Base-by-base conservation (phyloP, 2,329 filamentous ascomycete genomes). In the Aspergillus calidoustus region DNA sequence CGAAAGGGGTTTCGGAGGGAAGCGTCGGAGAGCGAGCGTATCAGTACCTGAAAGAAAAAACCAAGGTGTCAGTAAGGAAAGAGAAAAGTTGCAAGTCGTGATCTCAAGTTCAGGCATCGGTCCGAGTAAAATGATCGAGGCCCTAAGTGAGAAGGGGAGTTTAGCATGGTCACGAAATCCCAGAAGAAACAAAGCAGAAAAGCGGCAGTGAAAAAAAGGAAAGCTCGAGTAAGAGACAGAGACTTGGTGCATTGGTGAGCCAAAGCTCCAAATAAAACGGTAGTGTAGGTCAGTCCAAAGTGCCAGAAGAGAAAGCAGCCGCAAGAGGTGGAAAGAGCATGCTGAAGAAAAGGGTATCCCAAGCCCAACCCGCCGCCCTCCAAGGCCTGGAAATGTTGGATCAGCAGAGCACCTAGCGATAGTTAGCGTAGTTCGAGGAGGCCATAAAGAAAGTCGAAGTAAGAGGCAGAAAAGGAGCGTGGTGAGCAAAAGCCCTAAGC, bases 301-400 rank as follows among this genome's bases (percentile, higher is more conserved):
- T 11, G 30, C 30, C 9, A 11, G 9, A 34, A 11, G 9, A 34
- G 6, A 34, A 34, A 7, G 30, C 6, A 34, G 9, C 19, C 19
- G 30, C 30, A 34, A 34, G 30, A 34, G 9, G 30, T 34, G 30
- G 30, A 34, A 34, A 34, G 19, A 34, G 30, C 1, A 25, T 49
- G n/a, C 7, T 22, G 11, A 25, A 49, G 30, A 34, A 28, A 22
- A 34, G 19, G 19, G 23, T 59, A 19, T 59, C 51, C 57, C 57
- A 54, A 50, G 57, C 57, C 44, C 50, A 15, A 46, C 57, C 57
- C 57, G 44, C 57, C 57, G 25, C 57, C 57, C 57, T 41, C 57
- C 50, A 41, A 49, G 51, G 57, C 57, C 57, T 31, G 51, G 9
- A 23, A 44, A 49, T 47, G 17, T 47, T 47, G 8, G 22, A 17